Conservation (phyloP, 2,329 filamentous ascomycete species). For the Taxawa tesnikishii region DNA sequence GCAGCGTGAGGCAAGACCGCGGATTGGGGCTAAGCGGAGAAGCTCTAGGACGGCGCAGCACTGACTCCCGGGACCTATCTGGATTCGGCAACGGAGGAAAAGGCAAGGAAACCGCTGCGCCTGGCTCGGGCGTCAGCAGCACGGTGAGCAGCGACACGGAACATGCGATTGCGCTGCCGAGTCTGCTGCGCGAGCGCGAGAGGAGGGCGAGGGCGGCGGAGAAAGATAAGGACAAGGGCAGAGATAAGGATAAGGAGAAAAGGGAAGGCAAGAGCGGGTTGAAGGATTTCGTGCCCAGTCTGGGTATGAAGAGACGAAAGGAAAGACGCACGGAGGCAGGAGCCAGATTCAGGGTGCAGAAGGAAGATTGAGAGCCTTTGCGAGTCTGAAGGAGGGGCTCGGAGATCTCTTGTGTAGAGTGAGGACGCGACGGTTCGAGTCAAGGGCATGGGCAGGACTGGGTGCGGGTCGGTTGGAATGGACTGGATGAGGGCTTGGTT, state of each 20-base stretch:
- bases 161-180: slow-evolving; percentile 19
- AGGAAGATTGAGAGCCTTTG: not conserved
- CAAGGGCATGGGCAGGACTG: too few relatives aligned
- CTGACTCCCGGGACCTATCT: too few relatives aligned
- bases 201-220: slow-evolving; percentile 5
- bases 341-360: too few relatives aligned
- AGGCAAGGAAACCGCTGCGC: too few relatives aligned
- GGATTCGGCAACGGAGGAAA: too few relatives aligned
- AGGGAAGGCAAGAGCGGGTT: slow-evolving; percentile 27
- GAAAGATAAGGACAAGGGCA: slow-evolving; percentile 9
- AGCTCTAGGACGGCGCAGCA: too few relatives aligned
- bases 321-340: too few relatives aligned
- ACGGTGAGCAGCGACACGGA: slow-evolving; percentile 23
- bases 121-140: too few relatives aligned
- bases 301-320: slow-evolving; percentile 3
- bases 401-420: not conserved
- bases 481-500: too few relatives aligned
- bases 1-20: too few relatives aligned
- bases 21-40: too few relatives aligned
- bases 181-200: slow-evolving; percentile 17
- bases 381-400: not conserved
- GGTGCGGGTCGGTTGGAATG: too few relatives aligned
- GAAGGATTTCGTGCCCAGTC: slow-evolving; percentile 23
- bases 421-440: not conserved
- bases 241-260: slow-evolving; percentile 19